Percentiles rank a stretch among this genome's conserved stretches.
phyloP scores from a whole-genome alignment of 1,139 yeast genomes.

The Lodderomyces pseudojiufengensis region DNA sequence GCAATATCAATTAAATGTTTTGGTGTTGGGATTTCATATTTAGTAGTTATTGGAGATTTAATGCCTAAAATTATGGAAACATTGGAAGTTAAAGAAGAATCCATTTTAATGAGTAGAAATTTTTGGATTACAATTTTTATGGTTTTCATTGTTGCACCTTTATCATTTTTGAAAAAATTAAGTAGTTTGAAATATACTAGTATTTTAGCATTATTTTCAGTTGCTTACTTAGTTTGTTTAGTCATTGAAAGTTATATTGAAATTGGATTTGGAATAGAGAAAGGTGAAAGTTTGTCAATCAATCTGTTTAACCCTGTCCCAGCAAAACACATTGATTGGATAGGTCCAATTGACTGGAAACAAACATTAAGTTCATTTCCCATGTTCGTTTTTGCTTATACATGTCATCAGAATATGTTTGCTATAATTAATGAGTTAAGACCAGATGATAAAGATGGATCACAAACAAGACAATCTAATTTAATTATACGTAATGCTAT shows the following conservation, averaged over 20 bases:
- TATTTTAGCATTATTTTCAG: constrained; percentile 73
- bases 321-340: constrained; percentile 22
- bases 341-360: constrained; percentile 38
- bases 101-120: constrained; percentile 40
- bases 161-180: constrained; percentile 67
- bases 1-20: constrained; percentile 66
- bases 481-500: constrained; percentile 55
- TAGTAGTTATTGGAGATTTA: constrained; percentile 86
- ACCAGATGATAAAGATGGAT: constrained; percentile 33
- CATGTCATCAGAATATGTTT: constrained; percentile 94
- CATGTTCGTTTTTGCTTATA: constrained; percentile 87
- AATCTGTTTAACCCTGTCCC: constrained; percentile 8
- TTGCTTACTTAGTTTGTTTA: constrained; percentile 71
- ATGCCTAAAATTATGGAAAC: constrained; percentile 72
- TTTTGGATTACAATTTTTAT: constrained; percentile 70
- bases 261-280: constrained; percentile 18
- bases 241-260: constrained; percentile 62
- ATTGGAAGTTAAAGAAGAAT: constrained; percentile 23
- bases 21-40: constrained; percentile 87
- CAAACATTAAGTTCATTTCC: constrained; percentile 59
- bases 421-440: constrained; percentile 74
- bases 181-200: constrained; percentile 88
- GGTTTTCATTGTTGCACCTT: constrained; percentile 60
- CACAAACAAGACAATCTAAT: constrained; percentile 51
- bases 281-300: constrained; percentile 3